Evolutionary conservation across 345 rosid genomes (phyloP).

Genomic region (Nephelium lappaceum): DNA sequence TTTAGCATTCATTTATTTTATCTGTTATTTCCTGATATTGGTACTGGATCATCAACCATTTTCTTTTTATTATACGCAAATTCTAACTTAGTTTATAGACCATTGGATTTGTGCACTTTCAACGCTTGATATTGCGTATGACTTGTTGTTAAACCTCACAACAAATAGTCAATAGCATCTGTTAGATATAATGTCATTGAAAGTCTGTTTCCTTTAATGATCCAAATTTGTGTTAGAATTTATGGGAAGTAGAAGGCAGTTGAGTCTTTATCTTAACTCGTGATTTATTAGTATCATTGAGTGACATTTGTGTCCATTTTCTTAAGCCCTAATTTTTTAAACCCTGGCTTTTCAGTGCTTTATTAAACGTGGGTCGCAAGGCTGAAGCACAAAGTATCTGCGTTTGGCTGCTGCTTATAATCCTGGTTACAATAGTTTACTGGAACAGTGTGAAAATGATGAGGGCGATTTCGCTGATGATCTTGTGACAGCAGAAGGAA

Average conservation of each 20-base stretch:
- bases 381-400: constrained; percentile 71
- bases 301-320: not conserved
- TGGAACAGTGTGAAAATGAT: constrained; percentile 68
- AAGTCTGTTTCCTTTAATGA: not conserved
- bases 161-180: not conserved
- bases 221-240: not conserved
- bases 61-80: not conserved
- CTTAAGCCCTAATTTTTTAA: not conserved
- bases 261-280: not conserved
- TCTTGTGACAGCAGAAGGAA: constrained; percentile 50
- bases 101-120: not conserved
- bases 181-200: not conserved
- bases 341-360: constrained; percentile 45
- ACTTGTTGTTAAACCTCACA: not conserved
- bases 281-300: not conserved
- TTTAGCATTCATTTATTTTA: not conserved
- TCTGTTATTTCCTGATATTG: not conserved
- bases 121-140: not conserved
- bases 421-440: constrained; percentile 45
- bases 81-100: not conserved
- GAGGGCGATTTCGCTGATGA: constrained; percentile 38
- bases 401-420: constrained; percentile 68
- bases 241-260: not conserved
- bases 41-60: not conserved
- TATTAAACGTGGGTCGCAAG: constrained; percentile 58